phyloP scores from a whole-genome alignment of 768 basidiomycete genomes.

The Tylopilus felleus region DNA sequence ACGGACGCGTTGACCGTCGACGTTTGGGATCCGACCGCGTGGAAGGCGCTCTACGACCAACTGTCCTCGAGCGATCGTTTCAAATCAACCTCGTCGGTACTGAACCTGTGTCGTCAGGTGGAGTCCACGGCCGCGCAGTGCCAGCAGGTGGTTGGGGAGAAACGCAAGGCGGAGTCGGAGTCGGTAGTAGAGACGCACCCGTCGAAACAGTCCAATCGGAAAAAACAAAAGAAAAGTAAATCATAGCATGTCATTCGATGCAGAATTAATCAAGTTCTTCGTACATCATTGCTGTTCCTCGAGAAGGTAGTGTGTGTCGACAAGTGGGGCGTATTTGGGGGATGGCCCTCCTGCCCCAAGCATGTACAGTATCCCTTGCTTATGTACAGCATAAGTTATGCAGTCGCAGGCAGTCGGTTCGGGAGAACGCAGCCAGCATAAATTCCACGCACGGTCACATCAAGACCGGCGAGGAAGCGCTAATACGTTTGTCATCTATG shows the following conservation, averaged over 20 bases:
- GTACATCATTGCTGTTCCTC: background rate
- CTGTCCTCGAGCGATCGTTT: constrained; percentile 56
- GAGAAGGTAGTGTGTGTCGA: background rate
- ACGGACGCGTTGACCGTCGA: constrained; percentile 29
- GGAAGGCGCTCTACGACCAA: constrained; percentile 47
- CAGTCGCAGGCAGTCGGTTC: background rate
- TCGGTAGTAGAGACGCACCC: constrained; percentile 26
- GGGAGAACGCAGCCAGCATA: background rate
- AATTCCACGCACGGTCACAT: background rate
- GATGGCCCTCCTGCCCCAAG: background rate
- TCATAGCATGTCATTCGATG: constrained; percentile 8
- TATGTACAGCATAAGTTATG: background rate
- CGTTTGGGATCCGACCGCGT: constrained; percentile 60
- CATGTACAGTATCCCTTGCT: background rate
- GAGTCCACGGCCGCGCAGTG: constrained; percentile 19
- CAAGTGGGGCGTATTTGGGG: background rate
- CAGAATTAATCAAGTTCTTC: background rate
- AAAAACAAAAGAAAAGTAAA: constrained; percentile 43
- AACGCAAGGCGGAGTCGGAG: constrained; percentile 38
- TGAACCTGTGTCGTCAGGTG: constrained; percentile 65
- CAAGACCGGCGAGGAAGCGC: background rate
- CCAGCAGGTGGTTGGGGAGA: constrained; percentile 16
- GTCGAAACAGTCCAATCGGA: constrained; percentile 41
- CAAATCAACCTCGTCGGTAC: constrained; percentile 58
- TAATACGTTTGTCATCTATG: background rate